These are phyloP conservation scores for Myriosclerotinia curreyana DNA, from an alignment of 2,329 filamentous ascomycete genomes.

Conservation along the genomic window DNA sequence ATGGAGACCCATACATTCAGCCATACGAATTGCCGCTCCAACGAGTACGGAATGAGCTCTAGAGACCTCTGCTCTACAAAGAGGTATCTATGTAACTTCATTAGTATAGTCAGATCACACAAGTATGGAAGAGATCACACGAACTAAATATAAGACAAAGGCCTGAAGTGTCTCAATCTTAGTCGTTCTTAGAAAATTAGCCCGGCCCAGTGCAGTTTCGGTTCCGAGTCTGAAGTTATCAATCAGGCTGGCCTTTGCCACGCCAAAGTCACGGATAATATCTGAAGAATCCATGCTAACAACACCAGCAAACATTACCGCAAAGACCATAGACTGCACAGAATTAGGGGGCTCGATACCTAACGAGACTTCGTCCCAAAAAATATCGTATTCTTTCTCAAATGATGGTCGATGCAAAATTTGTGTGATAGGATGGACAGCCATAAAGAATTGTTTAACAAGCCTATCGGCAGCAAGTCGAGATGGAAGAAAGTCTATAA, in stretches of 20 bases:
- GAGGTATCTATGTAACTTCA: constrained; percentile 53
- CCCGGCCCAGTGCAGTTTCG: constrained; percentile 64
- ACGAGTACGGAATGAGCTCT: constrained; percentile 70
- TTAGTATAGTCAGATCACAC: constrained; percentile 18
- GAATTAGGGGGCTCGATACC: constrained; percentile 62
- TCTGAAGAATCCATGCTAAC: constrained; percentile 60
- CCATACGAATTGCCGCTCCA: constrained; percentile 68
- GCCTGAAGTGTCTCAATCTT: constrained; percentile 73
- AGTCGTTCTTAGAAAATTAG: constrained; percentile 68
- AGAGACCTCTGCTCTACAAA: constrained; percentile 70
- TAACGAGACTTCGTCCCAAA: constrained; percentile 60
- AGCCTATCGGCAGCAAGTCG: constrained; percentile 57
- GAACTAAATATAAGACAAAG: constrained; percentile 72
- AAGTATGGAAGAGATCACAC: constrained; percentile 32
- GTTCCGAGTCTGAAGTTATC: constrained; percentile 63
- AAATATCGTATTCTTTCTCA: constrained; percentile 53
- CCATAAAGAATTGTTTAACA: constrained; percentile 63
- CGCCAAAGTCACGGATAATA: constrained; percentile 52
- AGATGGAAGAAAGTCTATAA: constrained; percentile 61
- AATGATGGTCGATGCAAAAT: constrained; percentile 53
- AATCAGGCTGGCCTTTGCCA: constrained; percentile 55
- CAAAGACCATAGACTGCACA: constrained; percentile 66
- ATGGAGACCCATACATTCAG: constrained; percentile 75
- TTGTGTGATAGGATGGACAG: constrained; percentile 67
- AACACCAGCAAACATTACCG: constrained; percentile 65